Conservation (phyloP, 169 alveolate species). For the Amoebophrya sp. region DNA sequence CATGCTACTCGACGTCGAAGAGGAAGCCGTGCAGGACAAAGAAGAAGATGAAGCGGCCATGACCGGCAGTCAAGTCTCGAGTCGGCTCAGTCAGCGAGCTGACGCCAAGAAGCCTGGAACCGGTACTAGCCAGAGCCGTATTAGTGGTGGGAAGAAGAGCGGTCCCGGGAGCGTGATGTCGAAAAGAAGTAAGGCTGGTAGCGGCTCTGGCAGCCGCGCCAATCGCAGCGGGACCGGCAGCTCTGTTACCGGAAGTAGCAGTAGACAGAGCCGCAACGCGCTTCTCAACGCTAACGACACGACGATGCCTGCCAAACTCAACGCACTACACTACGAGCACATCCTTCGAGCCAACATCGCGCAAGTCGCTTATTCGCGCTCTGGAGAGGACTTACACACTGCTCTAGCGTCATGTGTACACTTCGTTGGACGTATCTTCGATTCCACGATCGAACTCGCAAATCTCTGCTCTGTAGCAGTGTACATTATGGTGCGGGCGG, state of each 20-base stretch:
- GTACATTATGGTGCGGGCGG: too few relatives aligned
- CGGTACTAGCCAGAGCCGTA: background rate
- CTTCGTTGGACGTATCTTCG: background rate
- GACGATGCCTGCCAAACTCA: background rate
- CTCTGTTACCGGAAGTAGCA: background rate
- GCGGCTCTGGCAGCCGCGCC: background rate
- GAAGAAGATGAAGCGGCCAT: background rate
- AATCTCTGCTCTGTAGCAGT: background rate
- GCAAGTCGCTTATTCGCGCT: background rate
- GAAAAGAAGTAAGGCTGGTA: background rate
- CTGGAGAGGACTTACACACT: background rate
- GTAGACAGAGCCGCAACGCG: background rate
- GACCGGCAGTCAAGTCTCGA: background rate
- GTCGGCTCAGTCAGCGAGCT: too few relatives aligned
- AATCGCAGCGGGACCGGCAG: background rate
- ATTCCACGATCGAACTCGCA: background rate
- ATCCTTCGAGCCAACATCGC: background rate
- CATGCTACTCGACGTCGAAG: slow-evolving; percentile 39
- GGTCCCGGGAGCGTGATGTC: background rate
- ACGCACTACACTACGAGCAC: background rate
- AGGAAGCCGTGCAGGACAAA: slow-evolving; percentile 35
- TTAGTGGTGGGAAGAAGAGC: background rate
- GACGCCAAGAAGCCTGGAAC: too few relatives aligned
- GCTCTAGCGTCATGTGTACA: background rate
- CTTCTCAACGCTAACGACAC: background rate